Conservation (phyloP, 495 filamentous ascomycete genomes). For the Trichoderma parareesei region DNA sequence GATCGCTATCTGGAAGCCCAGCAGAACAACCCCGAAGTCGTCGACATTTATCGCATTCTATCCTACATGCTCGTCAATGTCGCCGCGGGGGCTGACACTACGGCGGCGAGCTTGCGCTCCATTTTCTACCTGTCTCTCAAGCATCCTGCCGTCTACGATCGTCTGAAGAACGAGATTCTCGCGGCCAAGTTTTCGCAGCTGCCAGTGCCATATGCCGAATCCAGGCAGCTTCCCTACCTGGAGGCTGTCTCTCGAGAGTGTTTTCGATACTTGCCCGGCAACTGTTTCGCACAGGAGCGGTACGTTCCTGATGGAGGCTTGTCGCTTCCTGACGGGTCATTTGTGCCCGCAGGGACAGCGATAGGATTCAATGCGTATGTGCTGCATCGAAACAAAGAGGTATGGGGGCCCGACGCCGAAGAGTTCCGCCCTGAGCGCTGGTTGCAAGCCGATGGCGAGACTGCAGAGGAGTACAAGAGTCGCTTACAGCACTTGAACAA, state of each 20-base stretch:
- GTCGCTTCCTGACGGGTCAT: constrained; percentile 39
- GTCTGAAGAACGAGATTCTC: constrained; percentile 34
- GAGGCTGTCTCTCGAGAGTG: constrained; percentile 47
- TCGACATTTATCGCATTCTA: constrained; percentile 20
- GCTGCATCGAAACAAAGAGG: constrained; percentile 39
- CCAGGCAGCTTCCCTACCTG: constrained; percentile 30
- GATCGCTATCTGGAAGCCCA: constrained; percentile 23
- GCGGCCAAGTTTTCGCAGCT: constrained; percentile 11
- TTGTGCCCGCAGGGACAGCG: constrained; percentile 42
- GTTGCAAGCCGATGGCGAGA: constrained; percentile 27
- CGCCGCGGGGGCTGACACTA: constrained; percentile 47
- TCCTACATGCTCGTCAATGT: constrained; percentile 27
- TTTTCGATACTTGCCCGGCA: constrained; percentile 37
- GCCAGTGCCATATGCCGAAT: constrained; percentile 15
- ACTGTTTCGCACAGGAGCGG: constrained; percentile 36
- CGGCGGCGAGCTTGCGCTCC: constrained; percentile 39
- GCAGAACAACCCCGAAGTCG: constrained; percentile 17
- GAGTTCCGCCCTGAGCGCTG: constrained; percentile 47
- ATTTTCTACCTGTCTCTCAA: constrained; percentile 46
- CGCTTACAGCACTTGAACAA: constrained; percentile 23
- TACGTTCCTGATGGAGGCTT: constrained; percentile 45
- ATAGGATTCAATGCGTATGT: constrained; percentile 50
- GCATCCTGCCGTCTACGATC: constrained; percentile 29
- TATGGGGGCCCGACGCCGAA: constrained; percentile 42
- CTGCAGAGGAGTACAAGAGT: constrained; percentile 19